phyloP scores from a whole-genome alignment of 1,139 yeast genomes.

The Nakaseomyces kungkrabaensis region DNA sequence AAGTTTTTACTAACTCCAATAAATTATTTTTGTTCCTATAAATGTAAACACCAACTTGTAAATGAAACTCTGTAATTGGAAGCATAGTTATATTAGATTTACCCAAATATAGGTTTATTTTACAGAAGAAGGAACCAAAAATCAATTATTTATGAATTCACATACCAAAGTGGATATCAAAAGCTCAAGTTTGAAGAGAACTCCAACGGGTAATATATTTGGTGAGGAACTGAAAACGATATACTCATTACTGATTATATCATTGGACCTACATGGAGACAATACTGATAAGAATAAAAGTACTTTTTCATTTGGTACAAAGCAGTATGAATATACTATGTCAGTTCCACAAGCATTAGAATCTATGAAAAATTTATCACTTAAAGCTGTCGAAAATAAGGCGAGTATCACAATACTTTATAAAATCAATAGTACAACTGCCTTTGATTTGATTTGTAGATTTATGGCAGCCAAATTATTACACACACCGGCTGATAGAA shows the following conservation, averaged over 20 bases:
- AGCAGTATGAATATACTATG: conserved; percentile 44
- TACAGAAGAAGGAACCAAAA: neutral
- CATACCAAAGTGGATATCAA: neutral
- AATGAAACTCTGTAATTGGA: too few species aligned
- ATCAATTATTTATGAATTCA: neutral
- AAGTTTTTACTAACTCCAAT: too few species aligned
- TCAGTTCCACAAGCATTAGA: conserved; percentile 41
- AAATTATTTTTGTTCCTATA: too few species aligned
- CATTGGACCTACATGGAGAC: conserved; percentile 35
- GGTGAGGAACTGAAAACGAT: conserved; percentile 51
- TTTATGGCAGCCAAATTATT: conserved; percentile 61
- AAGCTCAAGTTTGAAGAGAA: conserved; percentile 32
- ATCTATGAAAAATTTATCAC: conserved; percentile 40
- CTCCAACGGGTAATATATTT: conserved; percentile 43
- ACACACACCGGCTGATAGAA: conserved; percentile 70
- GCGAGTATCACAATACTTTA: conserved; percentile 55
- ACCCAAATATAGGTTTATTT: too few species aligned
- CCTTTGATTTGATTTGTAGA: conserved; percentile 39
- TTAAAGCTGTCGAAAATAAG: conserved; percentile 40
- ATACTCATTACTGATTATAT: conserved; percentile 42
- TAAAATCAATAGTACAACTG: conserved; percentile 44
- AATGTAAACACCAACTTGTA: too few species aligned
- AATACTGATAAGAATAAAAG: conserved; percentile 15
- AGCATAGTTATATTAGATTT: too few species aligned
- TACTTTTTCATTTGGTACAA: conserved; percentile 20